Evolutionary conservation across 768 basidiomycete genomes (phyloP).

Genomic region (Cubamyces lactineus): DNA sequence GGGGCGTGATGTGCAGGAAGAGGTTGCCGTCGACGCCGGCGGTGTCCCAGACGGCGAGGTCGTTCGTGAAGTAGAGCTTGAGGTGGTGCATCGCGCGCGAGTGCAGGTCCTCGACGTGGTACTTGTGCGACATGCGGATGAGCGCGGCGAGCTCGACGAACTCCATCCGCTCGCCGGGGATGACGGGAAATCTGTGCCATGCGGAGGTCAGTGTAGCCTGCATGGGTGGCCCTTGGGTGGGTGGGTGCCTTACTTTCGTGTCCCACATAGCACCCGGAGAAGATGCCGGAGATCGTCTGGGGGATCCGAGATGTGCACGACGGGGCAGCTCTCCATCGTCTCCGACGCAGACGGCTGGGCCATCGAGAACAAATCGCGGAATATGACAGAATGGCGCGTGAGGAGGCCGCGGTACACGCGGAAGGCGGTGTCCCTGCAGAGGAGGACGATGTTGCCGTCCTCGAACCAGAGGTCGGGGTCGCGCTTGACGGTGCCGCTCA

Average conservation of each 20-base stretch:
- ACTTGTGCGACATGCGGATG: conserved; percentile 30
- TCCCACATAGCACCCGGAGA: conserved; percentile 16
- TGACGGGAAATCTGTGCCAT: conserved; percentile 15
- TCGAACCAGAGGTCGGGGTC: conserved; percentile 30
- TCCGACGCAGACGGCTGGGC: conserved; percentile 24
- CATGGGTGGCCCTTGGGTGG: not conserved
- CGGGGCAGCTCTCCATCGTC: conserved; percentile 25
- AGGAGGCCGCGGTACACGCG: conserved; percentile 30
- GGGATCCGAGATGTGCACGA: conserved; percentile 25
- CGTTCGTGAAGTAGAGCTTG: conserved; percentile 26
- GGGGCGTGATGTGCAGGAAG: conserved; percentile 26
- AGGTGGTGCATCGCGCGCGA: conserved; percentile 24
- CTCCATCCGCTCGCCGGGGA: conserved; percentile 19
- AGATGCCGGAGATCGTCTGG: conserved; percentile 23
- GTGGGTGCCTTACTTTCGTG: conserved; percentile 14
- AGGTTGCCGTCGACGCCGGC: conserved; percentile 25
- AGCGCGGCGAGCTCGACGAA: conserved; percentile 27
- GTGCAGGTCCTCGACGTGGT: conserved; percentile 26
- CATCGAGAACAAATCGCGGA: conserved; percentile 27
- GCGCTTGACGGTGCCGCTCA: conserved; percentile 24
- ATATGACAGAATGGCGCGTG: conserved; percentile 27
- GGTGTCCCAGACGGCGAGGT: conserved; percentile 24
- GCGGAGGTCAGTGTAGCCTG: not conserved
- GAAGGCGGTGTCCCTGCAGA: conserved; percentile 19
- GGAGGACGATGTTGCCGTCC: conserved; percentile 30